These are phyloP conservation scores for Handroanthus guayacan DNA, from an alignment of 257 asterid genomes.

Conservation along the genomic window DNA sequence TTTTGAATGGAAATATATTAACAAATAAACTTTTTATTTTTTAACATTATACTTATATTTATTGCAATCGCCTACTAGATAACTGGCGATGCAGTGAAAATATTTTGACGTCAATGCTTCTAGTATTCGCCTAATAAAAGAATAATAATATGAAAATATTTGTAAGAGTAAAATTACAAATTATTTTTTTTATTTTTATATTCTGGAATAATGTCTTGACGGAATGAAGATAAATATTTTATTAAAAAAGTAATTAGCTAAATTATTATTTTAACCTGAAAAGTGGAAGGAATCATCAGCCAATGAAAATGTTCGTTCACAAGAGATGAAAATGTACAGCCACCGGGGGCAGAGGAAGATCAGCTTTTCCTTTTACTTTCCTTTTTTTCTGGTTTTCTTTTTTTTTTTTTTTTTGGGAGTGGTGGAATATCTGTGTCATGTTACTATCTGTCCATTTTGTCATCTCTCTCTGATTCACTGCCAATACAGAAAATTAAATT, in stretches of 20 bases:
- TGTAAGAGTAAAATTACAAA: no score
- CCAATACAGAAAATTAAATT: background rate
- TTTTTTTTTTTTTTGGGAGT: background rate
- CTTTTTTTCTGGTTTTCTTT: background rate
- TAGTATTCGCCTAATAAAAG: no score
- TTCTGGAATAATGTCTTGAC: background rate
- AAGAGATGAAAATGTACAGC: slow-evolving; percentile 1
- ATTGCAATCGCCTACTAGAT: no score
- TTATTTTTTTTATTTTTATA: background rate
- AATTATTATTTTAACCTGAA: no score
- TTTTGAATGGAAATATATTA: no score
- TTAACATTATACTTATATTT: no score
- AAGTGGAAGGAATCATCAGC: slow-evolving; percentile 23
- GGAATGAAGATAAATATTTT: background rate
- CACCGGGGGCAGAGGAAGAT: slow-evolving; percentile 1
- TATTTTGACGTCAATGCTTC: no score
- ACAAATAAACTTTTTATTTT: no score
- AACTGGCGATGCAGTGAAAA: no score
- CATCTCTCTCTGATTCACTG: slow-evolving; percentile 12
- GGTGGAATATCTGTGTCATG: slow-evolving; percentile 30
- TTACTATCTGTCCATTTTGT: slow-evolving; percentile 36
- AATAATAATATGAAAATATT: no score
- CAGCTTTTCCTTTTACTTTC: slow-evolving; percentile 36
- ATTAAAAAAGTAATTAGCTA: background rate
- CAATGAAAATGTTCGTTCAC: slow-evolving; percentile 16